Base-by-base conservation (phyloP, 495 filamentous ascomycete genomes). In the Trichocladium uniseriatum region DNA sequence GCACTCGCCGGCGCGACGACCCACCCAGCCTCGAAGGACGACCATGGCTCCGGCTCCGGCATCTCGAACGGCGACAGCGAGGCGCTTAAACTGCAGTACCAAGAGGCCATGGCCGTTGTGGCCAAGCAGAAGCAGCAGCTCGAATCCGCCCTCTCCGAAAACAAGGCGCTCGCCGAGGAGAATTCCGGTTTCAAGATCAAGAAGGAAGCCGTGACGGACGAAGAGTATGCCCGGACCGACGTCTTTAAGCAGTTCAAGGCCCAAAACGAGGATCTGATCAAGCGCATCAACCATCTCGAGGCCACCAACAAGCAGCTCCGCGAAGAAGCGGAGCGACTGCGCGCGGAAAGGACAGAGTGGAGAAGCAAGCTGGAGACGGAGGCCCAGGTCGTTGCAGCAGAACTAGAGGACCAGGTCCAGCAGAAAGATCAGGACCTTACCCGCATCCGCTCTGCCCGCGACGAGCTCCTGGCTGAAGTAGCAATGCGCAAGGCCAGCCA, bases 211-310 rank as follows among this genome's bases (percentile, higher is more conserved):
- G 71, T 92, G 34, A 83, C 85, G 1, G 91, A 98, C 57, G 92
- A 98, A 45, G 92, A 98, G 57, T 96, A 94, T 63, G 82, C 87
- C 36, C 79, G 85, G 44, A 95, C 88, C 31, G 87, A 96, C 56
- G 74, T 94, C 9, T 97, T 96, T 74, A 95, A 95, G 63, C 77
- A 82, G 51, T 76, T 96, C 49, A 94, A 88, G 67, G 79, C 78
- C 22, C 87, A 94, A 56, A 84, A 94, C 57, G 90, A 96, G 51
- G 94, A 96, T 61, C 79, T 94, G 15, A 86, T 95, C 45, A 87
- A 85, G 58, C 81, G 89, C 8, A 79, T 95, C 62, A 97, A 97
- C 61, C 79, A 94, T 59, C 68, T 96, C 59, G 89, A 97, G 65
- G 89, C 89, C 11, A 84, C 81, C 14, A 94, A 95, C 60, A 81